These are phyloP conservation scores for Podaxis sp. DNA, from an alignment of 768 basidiomycete genomes.

Conservation along the genomic window DNA sequence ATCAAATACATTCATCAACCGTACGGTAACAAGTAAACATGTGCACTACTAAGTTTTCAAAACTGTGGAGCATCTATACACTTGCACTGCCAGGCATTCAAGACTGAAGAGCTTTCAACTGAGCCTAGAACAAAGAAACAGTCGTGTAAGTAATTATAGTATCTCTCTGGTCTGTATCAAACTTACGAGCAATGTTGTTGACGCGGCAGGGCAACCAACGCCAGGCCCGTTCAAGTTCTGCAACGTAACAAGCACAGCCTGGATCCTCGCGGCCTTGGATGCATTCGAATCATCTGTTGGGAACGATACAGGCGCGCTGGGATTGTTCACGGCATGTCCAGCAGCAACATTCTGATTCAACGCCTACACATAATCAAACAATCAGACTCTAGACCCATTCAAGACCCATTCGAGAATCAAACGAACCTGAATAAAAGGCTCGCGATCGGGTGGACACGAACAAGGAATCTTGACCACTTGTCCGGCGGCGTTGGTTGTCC, in stretches of 20 bases:
- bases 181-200: constrained; percentile 52
- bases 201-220: constrained; percentile 62
- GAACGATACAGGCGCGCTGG: constrained; percentile 52
- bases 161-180: constrained; percentile 18
- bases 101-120: constrained; percentile 25
- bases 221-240: constrained; percentile 74
- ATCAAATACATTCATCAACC: background rate
- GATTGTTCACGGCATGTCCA: constrained; percentile 64
- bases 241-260: constrained; percentile 58
- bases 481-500: constrained; percentile 50
- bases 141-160: background rate
- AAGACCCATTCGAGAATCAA: background rate
- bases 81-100: background rate
- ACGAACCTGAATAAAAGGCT: constrained; percentile 47
- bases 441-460: constrained; percentile 57
- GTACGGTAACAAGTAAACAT: background rate
- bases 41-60: background rate
- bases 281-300: constrained; percentile 56
- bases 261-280: constrained; percentile 55
- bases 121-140: constrained; percentile 18
- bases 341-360: constrained; percentile 58
- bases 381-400: background rate
- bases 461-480: constrained; percentile 64
- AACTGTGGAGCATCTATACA: background rate
- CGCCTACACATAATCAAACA: constrained; percentile 23